Percentiles rank a stretch among this genome's conserved stretches.
phyloP scores from a whole-genome alignment of 169 alveolate species.

The Theileria orientalis region DNA sequence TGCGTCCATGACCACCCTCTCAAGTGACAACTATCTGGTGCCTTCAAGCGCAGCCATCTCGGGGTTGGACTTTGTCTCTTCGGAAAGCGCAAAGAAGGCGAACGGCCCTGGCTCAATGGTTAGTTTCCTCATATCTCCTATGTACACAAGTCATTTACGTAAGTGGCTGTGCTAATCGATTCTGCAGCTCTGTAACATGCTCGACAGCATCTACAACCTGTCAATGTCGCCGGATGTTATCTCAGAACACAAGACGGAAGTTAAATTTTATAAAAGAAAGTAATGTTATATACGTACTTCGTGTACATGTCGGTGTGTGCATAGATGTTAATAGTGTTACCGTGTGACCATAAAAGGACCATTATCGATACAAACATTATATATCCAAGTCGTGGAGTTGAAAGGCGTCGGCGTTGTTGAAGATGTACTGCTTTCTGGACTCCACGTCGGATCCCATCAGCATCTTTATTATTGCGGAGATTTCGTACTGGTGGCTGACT shows the following conservation, averaged over 20 bases:
- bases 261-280: conserved; percentile 18
- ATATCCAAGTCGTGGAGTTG: conserved; percentile 58
- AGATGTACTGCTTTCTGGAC: conserved; percentile 72
- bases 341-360: too few relatives aligned
- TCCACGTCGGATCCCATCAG: conserved; percentile 78
- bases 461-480: conserved; percentile 65
- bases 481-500: conserved; percentile 70
- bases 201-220: conserved; percentile 47
- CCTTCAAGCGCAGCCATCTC: conserved; percentile 18
- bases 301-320: neutral
- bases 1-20: conserved; percentile 40
- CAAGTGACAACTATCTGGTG: conserved; percentile 22
- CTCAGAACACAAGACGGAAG: conserved; percentile 23
- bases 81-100: conserved; percentile 33
- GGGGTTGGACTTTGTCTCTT: conserved; percentile 42
- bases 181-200: conserved; percentile 15
- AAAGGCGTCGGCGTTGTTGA: conserved; percentile 63
- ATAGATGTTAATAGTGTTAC: neutral
- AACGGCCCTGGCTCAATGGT: conserved; percentile 64
- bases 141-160: too few relatives aligned
- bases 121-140: neutral
- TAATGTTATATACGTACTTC: neutral
- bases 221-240: conserved; percentile 55
- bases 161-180: too few relatives aligned
- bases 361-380: too few relatives aligned